Evolutionary conservation across 164 flowering plant species (phyloP).

Genomic region (Echeveria elegans): DNA sequence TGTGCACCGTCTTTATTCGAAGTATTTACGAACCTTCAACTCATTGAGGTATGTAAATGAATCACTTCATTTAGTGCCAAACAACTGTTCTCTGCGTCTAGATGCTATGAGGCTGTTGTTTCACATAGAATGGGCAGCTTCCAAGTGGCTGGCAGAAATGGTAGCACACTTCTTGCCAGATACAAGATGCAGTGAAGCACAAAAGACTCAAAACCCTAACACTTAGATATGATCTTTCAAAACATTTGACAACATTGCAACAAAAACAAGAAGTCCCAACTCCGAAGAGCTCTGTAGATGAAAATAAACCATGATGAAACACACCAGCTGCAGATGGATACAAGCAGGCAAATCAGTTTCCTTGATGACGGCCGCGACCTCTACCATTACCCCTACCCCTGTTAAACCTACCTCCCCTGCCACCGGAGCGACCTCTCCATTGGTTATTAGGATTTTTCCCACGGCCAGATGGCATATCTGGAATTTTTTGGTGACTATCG

Average conservation of each 20-base stretch:
- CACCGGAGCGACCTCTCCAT: constrained; percentile 23
- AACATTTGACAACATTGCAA: not conserved
- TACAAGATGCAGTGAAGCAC: too few species aligned
- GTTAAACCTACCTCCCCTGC: constrained; percentile 17
- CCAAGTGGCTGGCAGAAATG: too few species aligned
- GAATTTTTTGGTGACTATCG: constrained; percentile 15
- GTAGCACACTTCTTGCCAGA: not conserved
- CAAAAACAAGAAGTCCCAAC: not conserved
- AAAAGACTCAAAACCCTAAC: too few species aligned
- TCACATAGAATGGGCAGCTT: too few species aligned
- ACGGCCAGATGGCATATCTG: constrained; percentile 14
- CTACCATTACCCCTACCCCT: constrained; percentile 9
- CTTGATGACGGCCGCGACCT: constrained; percentile 15
- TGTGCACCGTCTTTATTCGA: too few species aligned
- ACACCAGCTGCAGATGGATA: not conserved
- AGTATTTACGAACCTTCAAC: too few species aligned
- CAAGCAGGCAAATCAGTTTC: constrained; percentile 9
- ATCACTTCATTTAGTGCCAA: too few species aligned
- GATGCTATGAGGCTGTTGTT: too few species aligned
- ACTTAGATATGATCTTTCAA: too few species aligned
- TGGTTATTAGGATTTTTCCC: constrained; percentile 23
- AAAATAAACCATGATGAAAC: not conserved
- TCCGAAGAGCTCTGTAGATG: not conserved
- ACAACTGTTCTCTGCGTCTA: too few species aligned
- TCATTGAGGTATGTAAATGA: too few species aligned